Evolutionary conservation across 1,139 yeast genomes (phyloP), one percentile per base, ranked within the genome.

Genomic region (Yamadazyma oceani): DNA sequence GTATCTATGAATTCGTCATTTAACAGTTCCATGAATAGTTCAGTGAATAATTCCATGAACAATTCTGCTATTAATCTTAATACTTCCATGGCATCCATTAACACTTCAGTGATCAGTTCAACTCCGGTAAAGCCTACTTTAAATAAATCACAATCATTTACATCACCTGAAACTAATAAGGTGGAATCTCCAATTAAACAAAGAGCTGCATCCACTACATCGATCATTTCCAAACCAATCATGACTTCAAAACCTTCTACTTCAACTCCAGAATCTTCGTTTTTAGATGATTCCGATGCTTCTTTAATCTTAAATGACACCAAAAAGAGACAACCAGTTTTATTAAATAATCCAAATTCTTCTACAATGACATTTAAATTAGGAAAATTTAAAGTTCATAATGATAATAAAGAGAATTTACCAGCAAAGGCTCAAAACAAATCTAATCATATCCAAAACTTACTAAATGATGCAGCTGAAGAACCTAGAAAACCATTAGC

Each of bases 331-430:
- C 73, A 65, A 41, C 73, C 71, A 16, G 46, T 44, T 12, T 54
- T 57, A 24, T 55, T 67, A 33, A 68, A 67, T 48, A 62, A 67
- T 11, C 48, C 46, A 21, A 55, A 47, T 28, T 54, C 64, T 24
- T 57, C 61, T 8, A 65, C 69, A 24, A 67, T 62, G 69, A 69
- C 75, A 4, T 69, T 69, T 53, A 69, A 68, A 45, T 60, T 70
- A 25, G 46, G 47, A 23, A 49, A 48, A 34, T 42, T 49, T 38
- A 45, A 53, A 43, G 36, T 39, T 14, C 39, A 38, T 23, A 37
- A 34, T 25, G 50, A 51, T 46, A 29, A 29, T 13, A 48, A 50
- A 39, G 46, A 54, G 38, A 47, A 45, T 34, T 17, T 44, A 31
- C 42, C 38, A 8, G 17, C 24, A n/a, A 26, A 17, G 26, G 38